Evolutionary conservation across 305 asterid species (phyloP), one percentile per base, ranked within the genome.

Genomic region (Nicotiana rustica): DNA sequence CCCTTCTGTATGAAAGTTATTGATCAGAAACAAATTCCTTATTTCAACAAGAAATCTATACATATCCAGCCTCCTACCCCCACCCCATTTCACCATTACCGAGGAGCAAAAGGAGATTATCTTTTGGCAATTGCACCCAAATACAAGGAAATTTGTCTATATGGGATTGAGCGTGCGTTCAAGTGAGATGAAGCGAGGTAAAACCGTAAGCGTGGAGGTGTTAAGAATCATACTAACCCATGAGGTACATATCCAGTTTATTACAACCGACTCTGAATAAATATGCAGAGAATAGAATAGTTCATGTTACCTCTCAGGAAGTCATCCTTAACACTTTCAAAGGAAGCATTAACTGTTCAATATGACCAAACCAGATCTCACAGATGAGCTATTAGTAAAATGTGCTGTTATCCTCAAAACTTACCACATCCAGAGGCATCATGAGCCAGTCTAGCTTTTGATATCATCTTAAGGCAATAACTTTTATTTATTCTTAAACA

Each of bases 281-380:
- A 73, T 73, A 14, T 33, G 44, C 79, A 47, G 59, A 49, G 62
- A 14, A 6, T 7, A 49, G 79, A 49, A 49, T 21, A 49, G 19
- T 73, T 49, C 15, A 6, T 73, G n/a, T 52, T 13, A 0, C 17
- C 62, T 73, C 21, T 5, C 61, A 12, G 13, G 78, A 44, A 21
- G 38, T 13, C 36, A 71, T 44, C 13, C 12, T 71, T 21, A 3
- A 71, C 38, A 71, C 19, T 21, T 47, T 47, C 21, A n/a, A 44
- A 6, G 78, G 21, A 71, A 71, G 78, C 6, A 71, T 71, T 19
- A 44, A 71, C 38, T 19, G 78, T 41, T 44, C 57, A 62, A 62
- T 10, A 62, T 62, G 67, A 62, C 25, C 18, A 65, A 29, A 65
- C 69, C 41, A 25, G 18, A 5, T 65, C 70, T 10, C 41, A 65